A percentile compares a stretch with the other conserved stretches of the same genome.
phyloP scores from a whole-genome alignment of 805 yeast genomes.

The Lachancea waltii region DNA sequence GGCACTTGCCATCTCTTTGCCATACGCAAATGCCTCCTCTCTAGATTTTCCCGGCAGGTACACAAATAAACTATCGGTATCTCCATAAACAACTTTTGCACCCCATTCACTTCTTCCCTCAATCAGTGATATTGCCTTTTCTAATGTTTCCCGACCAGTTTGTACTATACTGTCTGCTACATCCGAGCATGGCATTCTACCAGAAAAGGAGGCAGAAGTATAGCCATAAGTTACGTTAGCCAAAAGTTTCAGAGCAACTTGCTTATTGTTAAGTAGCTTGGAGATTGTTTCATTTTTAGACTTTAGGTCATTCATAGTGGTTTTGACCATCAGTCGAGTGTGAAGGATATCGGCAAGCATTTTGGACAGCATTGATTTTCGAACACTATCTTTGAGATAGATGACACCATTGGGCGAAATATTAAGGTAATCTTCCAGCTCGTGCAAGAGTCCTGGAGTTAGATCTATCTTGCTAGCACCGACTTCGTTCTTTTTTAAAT shows the following conservation, averaged over 20 bases:
- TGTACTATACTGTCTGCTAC: constrained; percentile 92
- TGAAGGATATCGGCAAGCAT: constrained; percentile 82
- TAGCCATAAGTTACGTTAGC: constrained; percentile 98
- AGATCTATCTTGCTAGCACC: constrained; percentile 50
- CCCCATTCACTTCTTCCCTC: constrained; percentile 60
- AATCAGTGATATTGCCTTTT: constrained; percentile 60
- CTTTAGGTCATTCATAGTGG: constrained; percentile 54
- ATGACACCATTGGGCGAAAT: constrained; percentile 85
- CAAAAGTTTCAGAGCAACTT: constrained; percentile 77
- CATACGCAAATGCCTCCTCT: constrained; percentile 71
- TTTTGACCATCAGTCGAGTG: constrained; percentile 71
- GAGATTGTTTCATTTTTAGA: constrained; percentile 40
- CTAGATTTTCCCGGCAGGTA: constrained; percentile 77
- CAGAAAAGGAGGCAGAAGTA: constrained; percentile 89
- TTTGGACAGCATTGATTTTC: constrained; percentile 71
- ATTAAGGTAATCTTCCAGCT: constrained; percentile 48
- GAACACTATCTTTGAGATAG: constrained; percentile 57
- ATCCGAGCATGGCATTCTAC: constrained; percentile 95
- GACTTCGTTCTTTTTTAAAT: constrained; percentile 38
- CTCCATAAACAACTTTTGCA: constrained; percentile 94
- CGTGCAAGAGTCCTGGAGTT: constrained; percentile 49
- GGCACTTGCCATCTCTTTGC: constrained; percentile 57
- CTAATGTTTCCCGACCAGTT: constrained; percentile 80
- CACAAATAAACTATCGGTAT: constrained; percentile 90
- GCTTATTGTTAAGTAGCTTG: constrained; percentile 64